These are phyloP conservation scores for Capronia americana DNA, from an alignment of 2,329 filamentous ascomycete species.

Conservation along the genomic window DNA sequence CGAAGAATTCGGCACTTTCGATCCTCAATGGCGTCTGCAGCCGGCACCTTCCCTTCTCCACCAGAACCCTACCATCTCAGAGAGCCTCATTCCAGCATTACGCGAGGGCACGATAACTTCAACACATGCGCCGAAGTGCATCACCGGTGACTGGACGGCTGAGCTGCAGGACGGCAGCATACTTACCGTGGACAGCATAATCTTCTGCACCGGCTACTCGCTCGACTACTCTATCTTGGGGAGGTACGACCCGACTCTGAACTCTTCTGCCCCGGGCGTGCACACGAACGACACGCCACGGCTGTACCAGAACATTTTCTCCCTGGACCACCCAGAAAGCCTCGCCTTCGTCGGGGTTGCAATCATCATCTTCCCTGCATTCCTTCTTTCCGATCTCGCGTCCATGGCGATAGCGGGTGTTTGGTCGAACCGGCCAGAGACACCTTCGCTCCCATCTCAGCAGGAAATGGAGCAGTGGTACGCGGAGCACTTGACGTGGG, in stretches of 20 bases:
- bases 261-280: neutral
- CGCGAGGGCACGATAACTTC: constrained; percentile 42
- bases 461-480: constrained; percentile 41
- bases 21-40: constrained; percentile 40
- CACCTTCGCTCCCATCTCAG: constrained; percentile 35
- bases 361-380: constrained; percentile 37
- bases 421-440: constrained; percentile 42
- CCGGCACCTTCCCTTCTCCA: constrained; percentile 42
- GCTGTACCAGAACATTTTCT: constrained; percentile 46
- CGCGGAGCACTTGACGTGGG: constrained; percentile 36
- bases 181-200: constrained; percentile 45
- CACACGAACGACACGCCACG: constrained; percentile 31
- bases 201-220: constrained; percentile 49
- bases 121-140: constrained; percentile 20
- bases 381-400: constrained; percentile 42
- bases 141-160: constrained; percentile 40
- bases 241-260: constrained; percentile 40
- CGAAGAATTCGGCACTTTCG: constrained; percentile 14
- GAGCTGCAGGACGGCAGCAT: constrained; percentile 44
- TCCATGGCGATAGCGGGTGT: constrained; percentile 44
- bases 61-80: constrained; percentile 43
- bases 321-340: constrained; percentile 41
- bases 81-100: constrained; percentile 42
- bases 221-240: constrained; percentile 41
- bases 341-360: constrained; percentile 44